Evolutionary conservation across 805 yeast genomes (phyloP), one percentile per base, ranked within the genome.

Genomic region (Scheffersomyces stipitis): DNA sequence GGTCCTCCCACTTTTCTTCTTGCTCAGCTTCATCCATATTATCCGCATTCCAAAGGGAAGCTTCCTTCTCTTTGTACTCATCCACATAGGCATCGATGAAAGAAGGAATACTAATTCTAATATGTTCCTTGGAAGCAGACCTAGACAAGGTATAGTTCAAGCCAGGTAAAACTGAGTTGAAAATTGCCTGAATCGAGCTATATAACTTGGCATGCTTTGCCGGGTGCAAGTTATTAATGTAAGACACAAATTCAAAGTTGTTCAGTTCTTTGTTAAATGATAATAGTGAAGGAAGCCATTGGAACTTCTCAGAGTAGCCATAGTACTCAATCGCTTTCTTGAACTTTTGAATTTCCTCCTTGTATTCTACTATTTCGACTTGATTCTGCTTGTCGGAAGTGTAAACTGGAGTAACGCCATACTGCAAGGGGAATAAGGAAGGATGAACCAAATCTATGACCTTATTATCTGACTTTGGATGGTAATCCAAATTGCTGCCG

Each of bases 381-480:
- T 18, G 22, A 13, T 34, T 38, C 18, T 40, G 35, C 5, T 30
- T 30, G 7, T 35, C 38, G 4, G 35, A 31, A 3, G 14, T 27
- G 17, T 36, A 18, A 15, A 56, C 41, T 6, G 56, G 54, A 4
- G 67, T 58, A 13, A 8, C 40, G 0, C 57, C 66, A 35, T 64
- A 66, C 28, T 46, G 58, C 18, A 58, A 43, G 5, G 69, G 66
- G 30, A 51, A 68, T 28, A 69, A 51, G 13, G 71, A 66, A 16
- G 74, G 73, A 36, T 69, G 73, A 9, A 62, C 70, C 15, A 69
- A 51, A 41, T 66, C 67, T 15, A 64, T 42, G 2, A 66, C 71
- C 43, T 61, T 58, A 12, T 62, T 48, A 30, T 66, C 45, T 7
- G 68, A 54, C 4, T 56, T 57, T 9, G 72, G 72, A 39, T 66